A percentile compares a stretch with the other conserved stretches of the same genome.
These are phyloP conservation scores for Paecilomyces formosus DNA, from an alignment of 2,329 filamentous ascomycete species.

Conservation along the genomic window DNA sequence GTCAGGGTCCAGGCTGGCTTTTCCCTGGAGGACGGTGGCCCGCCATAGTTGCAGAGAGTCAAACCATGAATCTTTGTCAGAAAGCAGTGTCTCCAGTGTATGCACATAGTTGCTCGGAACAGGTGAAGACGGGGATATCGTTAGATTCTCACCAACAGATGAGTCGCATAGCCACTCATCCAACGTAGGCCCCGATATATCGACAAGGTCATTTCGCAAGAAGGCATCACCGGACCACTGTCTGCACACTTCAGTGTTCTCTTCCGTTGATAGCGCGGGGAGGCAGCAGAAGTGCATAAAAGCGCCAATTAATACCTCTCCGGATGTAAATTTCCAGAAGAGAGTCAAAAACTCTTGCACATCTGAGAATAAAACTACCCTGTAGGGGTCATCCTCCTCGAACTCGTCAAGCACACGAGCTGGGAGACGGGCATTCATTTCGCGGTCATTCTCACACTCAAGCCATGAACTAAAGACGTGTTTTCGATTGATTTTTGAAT, in stretches of 20 bases:
- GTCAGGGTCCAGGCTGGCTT: slow-evolving; percentile 29
- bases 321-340: slow-evolving; percentile 23
- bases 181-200: slow-evolving; percentile 15
- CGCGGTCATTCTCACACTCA: slow-evolving; percentile 47
- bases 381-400: slow-evolving; percentile 72
- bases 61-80: slow-evolving; percentile 42
- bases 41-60: slow-evolving; percentile 27
- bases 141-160: slow-evolving; percentile 2
- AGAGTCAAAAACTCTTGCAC: slow-evolving; percentile 54
- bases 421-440: slow-evolving; percentile 49
- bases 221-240: slow-evolving; percentile 49
- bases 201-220: slow-evolving; percentile 35
- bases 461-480: slow-evolving; percentile 40
- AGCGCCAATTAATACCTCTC: slow-evolving; percentile 54
- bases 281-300: slow-evolving; percentile 63
- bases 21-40: slow-evolving; percentile 12
- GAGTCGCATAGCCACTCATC: slow-evolving; percentile 17
- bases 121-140: slow-evolving; percentile 24
- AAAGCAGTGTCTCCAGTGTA: slow-evolving; percentile 50
- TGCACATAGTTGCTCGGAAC: slow-evolving; percentile 29
- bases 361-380: slow-evolving; percentile 74
- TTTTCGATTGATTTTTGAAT: slow-evolving; percentile 13
- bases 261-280: slow-evolving; percentile 42
- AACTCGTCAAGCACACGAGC: slow-evolving; percentile 68
- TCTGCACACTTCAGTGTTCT: slow-evolving; percentile 17